A percentile compares a stretch with the other conserved stretches of the same genome.
Evolutionary conservation across 2,329 filamentous ascomycete genomes (phyloP).

Genomic region (Paecilomyces variotii): DNA sequence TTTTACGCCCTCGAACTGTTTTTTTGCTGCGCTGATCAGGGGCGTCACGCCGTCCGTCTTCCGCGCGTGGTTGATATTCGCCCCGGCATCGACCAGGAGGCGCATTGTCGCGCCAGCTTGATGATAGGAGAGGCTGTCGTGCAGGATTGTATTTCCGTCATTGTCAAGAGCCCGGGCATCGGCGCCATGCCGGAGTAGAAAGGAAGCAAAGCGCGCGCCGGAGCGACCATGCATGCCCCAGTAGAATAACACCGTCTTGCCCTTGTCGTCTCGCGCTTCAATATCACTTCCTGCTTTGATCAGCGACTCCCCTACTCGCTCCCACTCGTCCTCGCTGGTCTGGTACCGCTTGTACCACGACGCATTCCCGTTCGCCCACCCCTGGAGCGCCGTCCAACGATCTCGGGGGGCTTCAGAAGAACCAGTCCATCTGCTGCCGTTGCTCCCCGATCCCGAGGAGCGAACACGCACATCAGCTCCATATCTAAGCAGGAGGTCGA

Average conservation of each 20-base stretch:
- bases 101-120: not conserved
- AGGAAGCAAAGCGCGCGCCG: not conserved
- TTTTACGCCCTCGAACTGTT: not conserved
- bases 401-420: not conserved
- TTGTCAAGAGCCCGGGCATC: not conserved
- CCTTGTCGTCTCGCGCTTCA: not conserved
- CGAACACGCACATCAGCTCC: no score
- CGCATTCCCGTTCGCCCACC: not conserved
- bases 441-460: not conserved
- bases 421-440: not conserved
- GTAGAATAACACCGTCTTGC: not conserved
- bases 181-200: not conserved
- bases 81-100: not conserved
- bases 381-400: not conserved
- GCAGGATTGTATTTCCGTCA: conserved; percentile 1
- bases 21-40: not conserved
- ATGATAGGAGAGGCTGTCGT: not conserved
- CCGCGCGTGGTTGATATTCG: not conserved
- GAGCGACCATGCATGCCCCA: no score
- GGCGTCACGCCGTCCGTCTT: not conserved
- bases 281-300: not conserved
- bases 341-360: not conserved
- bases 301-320: not conserved
- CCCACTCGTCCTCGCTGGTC: not conserved
- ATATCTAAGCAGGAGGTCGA: no score